Evolutionary conservation across 225 moss, liverwort and hornwort genomes (phyloP).

Genomic region (Straminergon stramineum): DNA sequence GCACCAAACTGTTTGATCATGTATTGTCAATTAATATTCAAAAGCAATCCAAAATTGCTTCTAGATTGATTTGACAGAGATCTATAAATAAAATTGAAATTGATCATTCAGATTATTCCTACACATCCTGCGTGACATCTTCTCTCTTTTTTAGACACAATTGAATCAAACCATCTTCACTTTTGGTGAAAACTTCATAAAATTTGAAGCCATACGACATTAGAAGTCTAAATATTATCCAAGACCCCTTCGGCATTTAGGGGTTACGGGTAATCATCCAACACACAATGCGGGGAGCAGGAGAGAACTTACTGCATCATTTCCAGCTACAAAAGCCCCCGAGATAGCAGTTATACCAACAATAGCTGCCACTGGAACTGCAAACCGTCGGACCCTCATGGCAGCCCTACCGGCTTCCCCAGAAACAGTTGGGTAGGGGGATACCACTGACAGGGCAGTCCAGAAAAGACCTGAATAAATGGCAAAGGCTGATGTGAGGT

Average conservation of each 20-base stretch:
- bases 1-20: neutral
- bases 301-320: constrained; percentile 71
- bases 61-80: neutral
- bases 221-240: neutral
- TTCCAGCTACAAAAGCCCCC: constrained; percentile 98
- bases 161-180: neutral
- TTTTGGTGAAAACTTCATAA: neutral
- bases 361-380: constrained; percentile 86
- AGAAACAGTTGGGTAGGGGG: constrained; percentile 19
- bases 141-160: neutral
- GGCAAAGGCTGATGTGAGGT: constrained; percentile 99
- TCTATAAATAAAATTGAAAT: neutral
- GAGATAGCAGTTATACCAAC: constrained; percentile 90
- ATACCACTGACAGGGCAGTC: constrained; percentile 74
- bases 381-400: constrained; percentile 57
- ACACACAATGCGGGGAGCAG: neutral
- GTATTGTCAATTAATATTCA: neutral
- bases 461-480: constrained; percentile 99
- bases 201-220: neutral
- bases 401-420: constrained; percentile 34
- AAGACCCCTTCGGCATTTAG: neutral
- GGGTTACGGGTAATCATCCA: neutral
- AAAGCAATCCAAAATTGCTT: neutral
- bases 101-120: neutral
- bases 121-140: neutral